Base-by-base conservation (phyloP, 345 rosid genomes). In the Acer saccharum region DNA sequence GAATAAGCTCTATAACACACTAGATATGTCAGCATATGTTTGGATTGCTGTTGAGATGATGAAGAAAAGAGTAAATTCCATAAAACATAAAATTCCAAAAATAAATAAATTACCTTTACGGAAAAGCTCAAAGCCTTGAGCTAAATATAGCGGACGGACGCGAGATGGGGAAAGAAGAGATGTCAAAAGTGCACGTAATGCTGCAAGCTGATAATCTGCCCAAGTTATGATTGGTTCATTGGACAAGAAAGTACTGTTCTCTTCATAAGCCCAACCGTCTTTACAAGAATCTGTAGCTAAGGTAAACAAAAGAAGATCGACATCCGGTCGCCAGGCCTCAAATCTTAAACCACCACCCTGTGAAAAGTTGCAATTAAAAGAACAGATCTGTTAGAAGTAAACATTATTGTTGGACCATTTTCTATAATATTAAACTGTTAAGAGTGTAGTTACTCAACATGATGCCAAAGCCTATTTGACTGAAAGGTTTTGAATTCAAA, bases 291-390 rank as follows among this genome's bases (percentile, higher is more conserved):
- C 79, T 73, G 78, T 75, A 71, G 97, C 98, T 46, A 88, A 67
- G 16, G 71, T 83, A 80, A 91, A 86, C 79, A 96, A 66, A 72
- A 93, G 87, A 43, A 65, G 60, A 85, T 94, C 99, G 43, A 89
- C 83, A 46, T 82, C 79, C 74, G 90, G 80, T 73, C 91, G 86
- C 97, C 95, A 90, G 65, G 90, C 81, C 79, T 87, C 93, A 0
- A 94, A 87, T 83, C 86, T 86, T 77, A 86, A 65, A 65, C 90
- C 85, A 77, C 94, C 96, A 77, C 93, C 96, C 99, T 95, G 86
- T 43, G 60, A 67, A 73, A 79, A 65, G 74, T 21, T 43, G 6
- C 58, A 54, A 17, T 54, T 54, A 1, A 54, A 16, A 16, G 58
- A 54, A 54, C 17, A 54, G n/a, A 54, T 14, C 6, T 14, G 58